Base-by-base conservation (phyloP, 768 basidiomycete species). In the Suillus paluster region DNA sequence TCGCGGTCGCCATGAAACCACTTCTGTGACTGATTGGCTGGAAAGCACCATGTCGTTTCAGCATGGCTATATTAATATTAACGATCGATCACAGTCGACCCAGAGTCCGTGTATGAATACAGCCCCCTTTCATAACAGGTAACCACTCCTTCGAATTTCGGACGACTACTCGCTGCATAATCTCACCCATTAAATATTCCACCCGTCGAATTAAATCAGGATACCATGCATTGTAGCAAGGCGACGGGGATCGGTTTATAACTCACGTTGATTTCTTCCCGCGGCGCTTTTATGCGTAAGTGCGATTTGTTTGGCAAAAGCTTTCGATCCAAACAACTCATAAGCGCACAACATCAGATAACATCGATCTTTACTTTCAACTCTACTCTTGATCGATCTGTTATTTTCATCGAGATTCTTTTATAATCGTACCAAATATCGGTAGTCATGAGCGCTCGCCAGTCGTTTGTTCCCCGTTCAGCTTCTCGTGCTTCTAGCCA, bases 251-350 rank as follows among this genome's bases (percentile, higher is more conserved):
- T 50, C 49, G 49, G 27, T 11, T n/a, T 3, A 48, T 48, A 48
- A 48, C 46, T 48, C 25, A 30, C 27, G 46, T 25, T 46, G 23
- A 23, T 46, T 14, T 46, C 45, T 49, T 49, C 25, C 14, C 38
- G 25, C 25, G 48, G 48, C 15, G 9, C 17, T 5, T 49, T 49
- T 27, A 6, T 21, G 30, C 7, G 50, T 36, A 36, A 36, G 34
- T 36, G 34, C 36, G 23, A 21, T 39, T 55, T 55, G 54, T 55
- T 55, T 55, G 54, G 54, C 54, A 55, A 55, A 39, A 55, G 54
- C 54, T 34, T 55, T 55, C 6, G 23, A 55, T 55, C 54, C 54
- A 55, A 55, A 55, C 54, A 55, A 55, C 3, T 23, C 39, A 39
- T 27, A 54, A 36, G 1, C 17, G 27, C 17, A 11, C 17, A 49